Conservation (phyloP, 2,329 filamentous ascomycete genomes). For the Trichoderma sp. region DNA sequence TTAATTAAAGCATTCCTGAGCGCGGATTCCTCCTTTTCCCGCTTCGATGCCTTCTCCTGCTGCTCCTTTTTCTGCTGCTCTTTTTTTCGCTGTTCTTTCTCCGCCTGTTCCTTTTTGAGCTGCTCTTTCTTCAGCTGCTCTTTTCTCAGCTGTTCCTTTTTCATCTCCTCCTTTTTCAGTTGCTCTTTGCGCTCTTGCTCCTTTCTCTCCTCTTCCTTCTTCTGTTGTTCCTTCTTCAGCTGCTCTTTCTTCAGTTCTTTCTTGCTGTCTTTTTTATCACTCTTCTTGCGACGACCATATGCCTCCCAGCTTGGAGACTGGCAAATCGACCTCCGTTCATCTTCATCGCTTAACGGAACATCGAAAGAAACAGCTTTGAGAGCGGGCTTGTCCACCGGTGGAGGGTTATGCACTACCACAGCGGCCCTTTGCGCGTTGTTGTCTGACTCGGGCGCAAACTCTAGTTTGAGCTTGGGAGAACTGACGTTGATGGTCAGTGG, state of each 20-base stretch:
- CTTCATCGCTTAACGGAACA: slow-evolving; percentile 31
- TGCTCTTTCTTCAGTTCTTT: slow-evolving; percentile 39
- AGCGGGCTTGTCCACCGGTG: slow-evolving; percentile 23
- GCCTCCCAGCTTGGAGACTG: slow-evolving; percentile 63
- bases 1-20: slow-evolving; percentile 27
- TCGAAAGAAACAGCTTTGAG: slow-evolving; percentile 34
- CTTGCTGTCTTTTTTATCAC: slow-evolving; percentile 51
- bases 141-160: slow-evolving; percentile 19
- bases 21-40: slow-evolving; percentile 18
- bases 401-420: slow-evolving; percentile 9
- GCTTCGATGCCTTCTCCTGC: slow-evolving; percentile 25
- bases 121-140: slow-evolving; percentile 21
- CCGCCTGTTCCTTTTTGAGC: slow-evolving; percentile 28
- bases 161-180: slow-evolving; percentile 28
- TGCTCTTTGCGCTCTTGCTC: slow-evolving; percentile 21
- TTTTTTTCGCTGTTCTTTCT: slow-evolving; percentile 18
- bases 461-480: slow-evolving; percentile 7
- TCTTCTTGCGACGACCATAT: slow-evolving; percentile 51
- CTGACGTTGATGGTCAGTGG: slow-evolving; percentile 23
- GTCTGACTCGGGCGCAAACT: slow-evolving; percentile 15
- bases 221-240: slow-evolving; percentile 26
- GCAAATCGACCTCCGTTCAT: slow-evolving; percentile 45
- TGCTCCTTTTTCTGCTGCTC: slow-evolving; percentile 20
- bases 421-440: slow-evolving; percentile 14
- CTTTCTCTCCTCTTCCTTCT: slow-evolving; percentile 16